phyloP scores from a whole-genome alignment of 1,284 basidiomycete genomes.

The Mycosarcoma maydis region DNA sequence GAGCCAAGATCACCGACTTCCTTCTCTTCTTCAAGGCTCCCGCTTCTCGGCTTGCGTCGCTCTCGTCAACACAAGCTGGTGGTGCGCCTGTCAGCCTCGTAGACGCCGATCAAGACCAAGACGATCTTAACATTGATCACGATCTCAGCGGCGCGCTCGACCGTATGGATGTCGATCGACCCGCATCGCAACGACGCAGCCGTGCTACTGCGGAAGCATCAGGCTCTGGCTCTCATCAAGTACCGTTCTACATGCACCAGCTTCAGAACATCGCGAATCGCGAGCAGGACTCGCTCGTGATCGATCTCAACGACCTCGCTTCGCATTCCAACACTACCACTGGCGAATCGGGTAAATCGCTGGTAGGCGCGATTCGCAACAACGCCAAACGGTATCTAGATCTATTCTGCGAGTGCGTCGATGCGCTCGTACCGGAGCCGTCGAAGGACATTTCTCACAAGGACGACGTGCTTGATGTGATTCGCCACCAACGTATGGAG shows the following conservation, averaged over 20 bases:
- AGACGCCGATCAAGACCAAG: slow-evolving; percentile 26
- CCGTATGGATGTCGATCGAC: slow-evolving; percentile 41
- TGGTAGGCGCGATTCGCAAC: slow-evolving; percentile 71
- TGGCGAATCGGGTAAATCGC: slow-evolving; percentile 32
- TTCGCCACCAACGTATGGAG: slow-evolving; percentile 82
- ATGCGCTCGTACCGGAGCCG: slow-evolving; percentile 75
- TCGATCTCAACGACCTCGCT: slow-evolving; percentile 83
- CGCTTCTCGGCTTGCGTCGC: slow-evolving; percentile 32
- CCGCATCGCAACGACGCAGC: neutral
- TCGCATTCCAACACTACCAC: slow-evolving; percentile 62
- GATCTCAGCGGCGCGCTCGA: slow-evolving; percentile 25
- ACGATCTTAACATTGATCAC: slow-evolving; percentile 27
- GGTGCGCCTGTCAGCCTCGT: slow-evolving; percentile 22
- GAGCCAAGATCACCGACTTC: slow-evolving; percentile 62
- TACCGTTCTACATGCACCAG: slow-evolving; percentile 86
- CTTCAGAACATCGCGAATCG: slow-evolving; percentile 94
- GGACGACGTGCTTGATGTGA: slow-evolving; percentile 70
- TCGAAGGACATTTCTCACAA: slow-evolving; percentile 80
- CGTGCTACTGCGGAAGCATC: slow-evolving; percentile 7
- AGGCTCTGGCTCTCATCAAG: slow-evolving; percentile 16
- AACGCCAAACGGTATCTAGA: slow-evolving; percentile 91
- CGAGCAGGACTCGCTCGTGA: slow-evolving; percentile 82
- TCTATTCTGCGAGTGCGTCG: slow-evolving; percentile 89
- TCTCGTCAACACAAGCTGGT: slow-evolving; percentile 10
- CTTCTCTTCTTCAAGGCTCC: slow-evolving; percentile 58